Base-by-base conservation (phyloP, 2,329 filamentous ascomycete species). In the Nannizzia gypsea region DNA sequence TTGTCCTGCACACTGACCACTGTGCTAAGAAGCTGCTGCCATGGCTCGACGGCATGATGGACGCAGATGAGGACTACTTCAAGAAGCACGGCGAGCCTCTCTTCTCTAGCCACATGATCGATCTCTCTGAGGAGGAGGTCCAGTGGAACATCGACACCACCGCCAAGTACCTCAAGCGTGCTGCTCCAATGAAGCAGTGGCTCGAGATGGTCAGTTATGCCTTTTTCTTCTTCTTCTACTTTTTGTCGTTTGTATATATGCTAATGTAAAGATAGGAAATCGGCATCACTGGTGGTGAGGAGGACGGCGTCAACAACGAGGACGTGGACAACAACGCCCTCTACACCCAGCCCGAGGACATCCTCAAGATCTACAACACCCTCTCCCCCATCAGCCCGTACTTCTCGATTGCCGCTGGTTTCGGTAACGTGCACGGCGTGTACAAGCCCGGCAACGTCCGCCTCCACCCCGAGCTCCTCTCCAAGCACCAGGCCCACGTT, bases 11-110 rank as follows among this genome's bases (percentile, higher is more conserved):
- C 84, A 95, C 92, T 73, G 93, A 99, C 76, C 93, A 97, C 82
- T 96, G 92, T 79, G 92, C 93, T 74, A 97, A 97, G 88, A 97
- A 97, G 86, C 89, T 97, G 62, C 86, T 97, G 61, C 93, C 93
- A 64, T 97, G 92, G 92, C 81, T 97, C 74, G 91, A 96, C 72
- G 91, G 91, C 74, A 91, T 96, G 86, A 78, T 97, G 68, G 90
- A 93, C 65, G 92, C 86, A 68, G 93, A 97, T 72, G 93, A 97
- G 84, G 82, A 80, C 63, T 92, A 91, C 82, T 96, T 95, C 87
- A 95, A 96, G 86, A 76, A 84, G 74, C 84, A 92, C 74, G 88
- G 88, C 78, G 88, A 91, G 77, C 92, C 93, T 66, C 87, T 97
- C 64, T 97, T 95, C 85, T 90, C 86, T 73, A 89, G 84, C 68